Evolutionary conservation across 352 stramenopile species (phyloP), one percentile per base, ranked within the genome.

Genomic region (Pythium sp.): DNA sequence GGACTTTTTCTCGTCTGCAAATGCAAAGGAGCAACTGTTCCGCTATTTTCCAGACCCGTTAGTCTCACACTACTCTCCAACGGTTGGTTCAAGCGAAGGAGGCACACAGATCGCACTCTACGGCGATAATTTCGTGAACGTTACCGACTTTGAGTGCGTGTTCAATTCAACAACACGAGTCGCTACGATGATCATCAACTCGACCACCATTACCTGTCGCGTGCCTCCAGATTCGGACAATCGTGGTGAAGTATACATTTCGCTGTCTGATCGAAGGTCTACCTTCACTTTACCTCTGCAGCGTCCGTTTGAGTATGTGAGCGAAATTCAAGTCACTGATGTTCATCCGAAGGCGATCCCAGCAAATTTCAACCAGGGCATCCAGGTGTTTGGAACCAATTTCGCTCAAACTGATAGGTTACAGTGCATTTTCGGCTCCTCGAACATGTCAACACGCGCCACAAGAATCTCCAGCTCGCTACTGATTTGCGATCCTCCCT

Each of bases 51-150:
- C 30, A 26, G 57, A 57, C 5, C 75, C 75, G 4, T 70, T 51
- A 32, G 60, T 80, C 0, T 71, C 69, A 4, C 66, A 62, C 0
- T 84, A 75, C 38, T 69, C 47, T 56, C 79, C 80, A 14, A 58
- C 67, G 15, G 15, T 80, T 6, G 79, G 79, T 12, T 73, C 69
- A 38, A 30, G 26, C n/a, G 49, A 47, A 41, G 80, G 80, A 41
- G 77, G 79, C 26, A 89, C 77, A 36, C 71, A 49, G 8, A 57
- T 86, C 11, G 22, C 67, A 20, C 15, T 89, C 9, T 64, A 18
- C 53, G 79, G 79, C 8, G 62, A 72, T 18, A 65, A 65, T 18
- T 83, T 87, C 38, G 38, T 62, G 46, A 38, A 69, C 7, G 30
- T 65, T 9, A 61, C 74, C 6, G 6, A 54, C 0, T 69, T 84